phyloP scores from a whole-genome alignment of 2,329 filamentous ascomycete species.

The Aaosphaeria arxii region DNA sequence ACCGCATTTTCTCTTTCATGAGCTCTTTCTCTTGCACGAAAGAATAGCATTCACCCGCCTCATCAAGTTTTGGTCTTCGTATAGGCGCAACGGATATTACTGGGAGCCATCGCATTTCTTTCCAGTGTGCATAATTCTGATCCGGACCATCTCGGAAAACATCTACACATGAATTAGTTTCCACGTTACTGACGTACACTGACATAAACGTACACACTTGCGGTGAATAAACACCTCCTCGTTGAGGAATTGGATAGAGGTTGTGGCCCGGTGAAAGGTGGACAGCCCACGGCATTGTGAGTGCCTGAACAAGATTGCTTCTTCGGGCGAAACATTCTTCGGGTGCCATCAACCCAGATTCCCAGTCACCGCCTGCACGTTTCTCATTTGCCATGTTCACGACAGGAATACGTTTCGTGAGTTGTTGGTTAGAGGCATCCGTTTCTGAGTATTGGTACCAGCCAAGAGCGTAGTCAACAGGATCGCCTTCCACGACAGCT shows the following conservation, averaged over 20 bases:
- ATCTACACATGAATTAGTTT: conserved; percentile 42
- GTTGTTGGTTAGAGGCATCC: conserved; percentile 14
- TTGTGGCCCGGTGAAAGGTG: conserved; percentile 31
- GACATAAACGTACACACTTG: conserved; percentile 55
- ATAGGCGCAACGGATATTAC: conserved; percentile 73
- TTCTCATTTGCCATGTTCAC: conserved; percentile 76
- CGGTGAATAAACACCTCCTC: conserved; percentile 68
- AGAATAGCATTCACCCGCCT: conserved; percentile 65
- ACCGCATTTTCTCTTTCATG: conserved; percentile 70
- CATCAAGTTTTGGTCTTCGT: conserved; percentile 69
- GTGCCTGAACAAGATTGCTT: conserved; percentile 68
- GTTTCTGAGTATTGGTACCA: conserved; percentile 49
- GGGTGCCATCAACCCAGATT: conserved; percentile 60
- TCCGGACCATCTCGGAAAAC: conserved; percentile 68
- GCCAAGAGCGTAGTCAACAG: conserved; percentile 54
- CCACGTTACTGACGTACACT: background rate
- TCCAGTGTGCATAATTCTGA: conserved; percentile 30
- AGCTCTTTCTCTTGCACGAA: conserved; percentile 69
- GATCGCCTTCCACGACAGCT: conserved; percentile 45
- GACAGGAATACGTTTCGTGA: conserved; percentile 54
- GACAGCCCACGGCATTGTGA: conserved; percentile 57
- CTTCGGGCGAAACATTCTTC: conserved; percentile 73
- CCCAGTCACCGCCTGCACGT: conserved; percentile 76
- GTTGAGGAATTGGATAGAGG: conserved; percentile 70
- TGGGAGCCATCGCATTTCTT: conserved; percentile 51